These are phyloP conservation scores for Trichoderma guizhouense DNA, from an alignment of 2,329 filamentous ascomycete genomes.

Conservation along the genomic window DNA sequence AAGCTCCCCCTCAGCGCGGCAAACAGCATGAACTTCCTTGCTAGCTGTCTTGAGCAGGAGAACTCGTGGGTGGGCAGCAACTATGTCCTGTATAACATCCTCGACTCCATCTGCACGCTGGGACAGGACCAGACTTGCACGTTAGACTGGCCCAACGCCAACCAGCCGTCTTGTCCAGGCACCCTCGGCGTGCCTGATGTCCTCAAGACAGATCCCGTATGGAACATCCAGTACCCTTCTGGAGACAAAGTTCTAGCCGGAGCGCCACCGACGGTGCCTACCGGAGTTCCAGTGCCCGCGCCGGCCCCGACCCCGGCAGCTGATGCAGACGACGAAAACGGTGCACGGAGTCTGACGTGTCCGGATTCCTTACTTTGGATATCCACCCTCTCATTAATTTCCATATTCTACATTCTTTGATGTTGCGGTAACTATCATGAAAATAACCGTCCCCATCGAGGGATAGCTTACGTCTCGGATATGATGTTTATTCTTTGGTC, in stretches of 20 bases:
- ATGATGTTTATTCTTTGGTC: constrained; percentile 17
- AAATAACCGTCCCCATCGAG: not conserved
- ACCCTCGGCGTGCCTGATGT: constrained; percentile 36
- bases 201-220: constrained; percentile 41
- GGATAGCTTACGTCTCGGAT: constrained; percentile 12
- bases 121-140: constrained; percentile 47
- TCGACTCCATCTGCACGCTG: constrained; percentile 45
- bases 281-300: not conserved
- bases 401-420: not conserved
- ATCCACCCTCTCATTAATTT: not conserved
- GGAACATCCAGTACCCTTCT: constrained; percentile 46
- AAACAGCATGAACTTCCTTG: constrained; percentile 53
- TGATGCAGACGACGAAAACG: not conserved
- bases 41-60: constrained; percentile 40
- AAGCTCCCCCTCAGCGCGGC: constrained; percentile 44
- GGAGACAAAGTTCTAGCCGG: constrained; percentile 40
- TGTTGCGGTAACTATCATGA: not conserved
- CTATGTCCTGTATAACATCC: constrained; percentile 50
- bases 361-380: not conserved
- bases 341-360: not conserved
- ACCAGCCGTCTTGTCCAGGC: constrained; percentile 45
- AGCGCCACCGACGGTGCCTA: constrained; percentile 1
- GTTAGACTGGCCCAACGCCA: constrained; percentile 41
- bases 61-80: constrained; percentile 48
- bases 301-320: not conserved